Base-by-base conservation (phyloP, 139 green algal genomes). In the Raphidocelis subcapitata region DNA sequence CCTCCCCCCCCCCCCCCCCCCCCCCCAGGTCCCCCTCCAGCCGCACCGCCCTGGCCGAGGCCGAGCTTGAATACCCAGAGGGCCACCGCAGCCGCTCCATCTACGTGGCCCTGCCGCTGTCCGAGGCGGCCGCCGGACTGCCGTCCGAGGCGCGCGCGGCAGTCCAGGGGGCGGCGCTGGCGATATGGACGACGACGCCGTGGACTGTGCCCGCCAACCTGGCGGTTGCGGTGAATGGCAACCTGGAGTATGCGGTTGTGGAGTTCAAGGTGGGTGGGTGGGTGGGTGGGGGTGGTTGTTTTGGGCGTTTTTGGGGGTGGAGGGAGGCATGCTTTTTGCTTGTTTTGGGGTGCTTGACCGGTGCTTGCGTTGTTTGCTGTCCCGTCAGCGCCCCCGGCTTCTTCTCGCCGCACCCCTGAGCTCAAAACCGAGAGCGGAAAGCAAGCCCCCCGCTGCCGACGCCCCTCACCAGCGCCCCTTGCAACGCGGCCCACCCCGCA, bases 161-260 rank as follows among this genome's bases (percentile, higher is more conserved):
- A 56, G 67, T 31, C 26, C 70, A 21, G 21, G 79, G 73, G 26
- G 85, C 77, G 2, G 69, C 70, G 3, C 81, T 99, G 60, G 94
- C 92, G n/a, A 90, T 99, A 36, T 99, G 96, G 96, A 99, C 96
- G 16, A 99, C 96, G 47, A 99, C 96, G 2, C 93, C 96, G 36
- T 99, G 96, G 96, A 99, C 96, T 29, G 95, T 99, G 49, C 96
- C 96, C 20, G 96, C 92, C 71, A 99, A 99, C 85, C 80, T 94
- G 66, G 96, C 95, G 18, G 94, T 99, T 60, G 96, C 92, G 0
- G 87, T 99, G 33, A 99, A 99, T 76, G 89, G 71, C 20, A 65
- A 89, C 57, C 86, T 99, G 68, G 74, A 95, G 41, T 99, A 99
- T 82, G 76, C 79, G 5, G 74, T 98, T 16, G 90, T 95, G 49